Evolutionary conservation across 2,329 filamentous ascomycete genomes (phyloP), one percentile per base, ranked within the genome.

Genomic region (Sclerotinia spermophila): DNA sequence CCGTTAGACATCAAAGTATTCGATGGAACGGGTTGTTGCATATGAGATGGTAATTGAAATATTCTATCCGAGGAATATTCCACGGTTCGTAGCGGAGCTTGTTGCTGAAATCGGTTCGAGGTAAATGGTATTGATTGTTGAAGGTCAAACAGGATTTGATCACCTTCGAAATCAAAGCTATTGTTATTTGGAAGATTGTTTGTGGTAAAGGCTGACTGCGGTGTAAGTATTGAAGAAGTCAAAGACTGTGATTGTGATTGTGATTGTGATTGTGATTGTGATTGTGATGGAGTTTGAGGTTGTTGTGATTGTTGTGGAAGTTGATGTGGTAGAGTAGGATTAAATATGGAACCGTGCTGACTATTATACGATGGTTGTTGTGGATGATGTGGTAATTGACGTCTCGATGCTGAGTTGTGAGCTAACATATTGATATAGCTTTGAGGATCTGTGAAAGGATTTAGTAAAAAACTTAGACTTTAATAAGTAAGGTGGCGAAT

Each of bases 1-100:
- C 76, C 77, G 74, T 78, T 76, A n/a, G 76, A 74, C 51, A 76
- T 73, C 76, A 75, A 79, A 68, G 66, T 75, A 68, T 72, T 73
- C 11, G 74, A 65, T 45, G 76, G 75, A 42, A 77, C 76, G 35
- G 75, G 71, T 71, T 74, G 72, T 73, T 74, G 78, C 78, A 79
- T 79, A 73, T 77, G 76, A 70, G 71, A 21, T 71, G 73, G 76
- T n/a, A 75, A 65, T 51, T 58, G 55, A 59, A 35, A 27, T 30
- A 45, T 42, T 42, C 42, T 73, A 71, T 51, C 72, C 40, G 73
- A 71, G n/a, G 70, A 40, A 67, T 68, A 73, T 48, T 73, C 72
- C 24, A n/a, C 48, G 27, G n/a, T 27, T 30, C 48, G 48, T 8
- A 53, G 13, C 27, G 48, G n/a, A 30, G 48, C 7, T 30, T 53